Evolutionary conservation across 2,329 filamentous ascomycete genomes (phyloP).

Genomic region (Truncatella angustata): DNA sequence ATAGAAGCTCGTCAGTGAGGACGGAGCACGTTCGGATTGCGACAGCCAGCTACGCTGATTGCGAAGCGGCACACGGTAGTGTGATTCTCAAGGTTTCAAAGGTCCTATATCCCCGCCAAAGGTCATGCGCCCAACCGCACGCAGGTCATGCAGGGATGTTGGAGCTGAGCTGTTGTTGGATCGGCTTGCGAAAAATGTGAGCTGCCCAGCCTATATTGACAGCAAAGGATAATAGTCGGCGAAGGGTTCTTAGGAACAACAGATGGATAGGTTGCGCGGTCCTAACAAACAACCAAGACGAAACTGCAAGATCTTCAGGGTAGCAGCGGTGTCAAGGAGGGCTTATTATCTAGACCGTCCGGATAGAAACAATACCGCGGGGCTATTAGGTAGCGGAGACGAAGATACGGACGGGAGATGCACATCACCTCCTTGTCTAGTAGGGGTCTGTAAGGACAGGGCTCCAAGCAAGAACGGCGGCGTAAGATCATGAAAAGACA

Average conservation of each 20-base stretch:
- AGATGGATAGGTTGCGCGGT: not conserved
- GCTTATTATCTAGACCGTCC: conserved; percentile 28
- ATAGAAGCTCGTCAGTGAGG: conserved; percentile 24
- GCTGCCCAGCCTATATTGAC: conserved; percentile 9
- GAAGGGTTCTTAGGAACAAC: conserved; percentile 11
- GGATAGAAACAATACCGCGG: conserved; percentile 28
- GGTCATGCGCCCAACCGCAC: conserved; percentile 21
- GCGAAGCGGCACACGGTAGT: not conserved
- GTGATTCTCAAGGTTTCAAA: conserved; percentile 12
- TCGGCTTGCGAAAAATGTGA: conserved; percentile 11
- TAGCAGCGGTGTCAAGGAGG: conserved; percentile 25
- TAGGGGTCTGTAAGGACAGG: conserved; percentile 24
- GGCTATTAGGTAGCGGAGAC: conserved; percentile 26
- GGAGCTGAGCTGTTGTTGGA: conserved; percentile 19
- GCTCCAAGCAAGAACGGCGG: conserved; percentile 18
- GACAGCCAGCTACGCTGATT: not conserved
- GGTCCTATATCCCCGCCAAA: conserved; percentile 21
- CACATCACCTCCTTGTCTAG: conserved; percentile 26
- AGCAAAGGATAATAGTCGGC: conserved; percentile 20
- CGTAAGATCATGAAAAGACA: conserved; percentile 12
- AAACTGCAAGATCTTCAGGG: conserved; percentile 27
- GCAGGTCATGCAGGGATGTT: conserved; percentile 19
- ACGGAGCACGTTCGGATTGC: not conserved
- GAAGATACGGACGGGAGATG: conserved; percentile 29
- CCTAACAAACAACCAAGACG: conserved; percentile 18